These are phyloP conservation scores for Geosmithia morbida DNA, from an alignment of 2,329 filamentous ascomycete genomes.

Conservation along the genomic window DNA sequence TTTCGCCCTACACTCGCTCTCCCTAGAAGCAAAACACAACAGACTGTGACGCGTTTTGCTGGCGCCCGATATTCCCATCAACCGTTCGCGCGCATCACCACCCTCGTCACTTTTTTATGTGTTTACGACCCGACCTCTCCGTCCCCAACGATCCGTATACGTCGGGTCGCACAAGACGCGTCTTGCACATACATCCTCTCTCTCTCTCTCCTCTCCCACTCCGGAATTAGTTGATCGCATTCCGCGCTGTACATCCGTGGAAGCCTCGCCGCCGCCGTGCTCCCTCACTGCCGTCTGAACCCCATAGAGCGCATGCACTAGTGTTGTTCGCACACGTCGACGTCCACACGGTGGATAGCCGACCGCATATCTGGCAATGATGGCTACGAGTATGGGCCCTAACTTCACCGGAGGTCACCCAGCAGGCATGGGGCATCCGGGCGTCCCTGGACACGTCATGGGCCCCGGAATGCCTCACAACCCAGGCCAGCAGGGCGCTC, in stretches of 20 bases:
- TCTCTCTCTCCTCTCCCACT: no score
- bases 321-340: slow-evolving; percentile 29
- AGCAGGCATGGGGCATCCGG: slow-evolving; percentile 57
- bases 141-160: neutral
- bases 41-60: neutral
- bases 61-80: neutral
- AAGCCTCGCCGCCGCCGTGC: no score
- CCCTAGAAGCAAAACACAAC: neutral
- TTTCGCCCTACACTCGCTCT: neutral
- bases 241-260: no score
- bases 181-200: no score
- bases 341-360: slow-evolving; percentile 47
- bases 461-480: slow-evolving; percentile 50
- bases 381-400: slow-evolving; percentile 50
- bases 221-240: neutral
- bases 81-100: neutral
- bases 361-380: slow-evolving; percentile 39
- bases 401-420: slow-evolving; percentile 50
- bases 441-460: slow-evolving; percentile 52
- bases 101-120: neutral
- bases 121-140: neutral
- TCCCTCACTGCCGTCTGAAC: neutral
- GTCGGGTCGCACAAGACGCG: neutral
- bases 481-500: slow-evolving; percentile 53
- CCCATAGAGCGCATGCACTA: slow-evolving; percentile 29